Evolutionary conservation across 2,329 filamentous ascomycete species (phyloP).

Genomic region (Epichloe brachyelytri): DNA sequence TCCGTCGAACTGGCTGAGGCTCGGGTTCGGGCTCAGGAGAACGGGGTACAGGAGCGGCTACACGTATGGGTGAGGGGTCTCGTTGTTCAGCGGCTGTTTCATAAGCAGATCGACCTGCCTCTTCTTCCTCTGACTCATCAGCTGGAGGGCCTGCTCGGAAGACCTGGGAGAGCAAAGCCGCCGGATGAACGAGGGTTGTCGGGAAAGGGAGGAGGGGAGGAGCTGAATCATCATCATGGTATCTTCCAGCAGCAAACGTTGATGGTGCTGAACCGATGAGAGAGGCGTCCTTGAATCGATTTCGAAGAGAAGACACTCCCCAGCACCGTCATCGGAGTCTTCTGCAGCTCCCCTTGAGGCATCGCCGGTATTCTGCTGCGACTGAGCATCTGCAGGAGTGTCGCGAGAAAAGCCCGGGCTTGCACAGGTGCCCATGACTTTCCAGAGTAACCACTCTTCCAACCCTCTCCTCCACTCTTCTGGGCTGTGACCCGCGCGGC

Average conservation of each 20-base stretch:
- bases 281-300: slow-evolving; percentile 68
- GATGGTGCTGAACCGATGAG: slow-evolving; percentile 46
- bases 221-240: slow-evolving; percentile 24
- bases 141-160: slow-evolving; percentile 49
- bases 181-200: slow-evolving; percentile 57
- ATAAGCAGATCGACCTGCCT: slow-evolving; percentile 35
- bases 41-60: slow-evolving; percentile 74
- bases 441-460: slow-evolving; percentile 84
- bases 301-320: slow-evolving; percentile 63
- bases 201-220: slow-evolving; percentile 36
- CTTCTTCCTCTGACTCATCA: slow-evolving; percentile 37
- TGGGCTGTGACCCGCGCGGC: slow-evolving; percentile 51
- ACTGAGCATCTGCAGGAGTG: slow-evolving; percentile 31
- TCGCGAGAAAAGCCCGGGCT: slow-evolving; percentile 53
- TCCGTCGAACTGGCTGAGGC: slow-evolving; percentile 33
- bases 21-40: slow-evolving; percentile 38
- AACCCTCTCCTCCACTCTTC: slow-evolving; percentile 58
- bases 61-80: slow-evolving; percentile 63
- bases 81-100: slow-evolving; percentile 27
- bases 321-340: slow-evolving; percentile 40
- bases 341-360: slow-evolving; percentile 31
- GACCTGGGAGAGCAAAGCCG: slow-evolving; percentile 66
- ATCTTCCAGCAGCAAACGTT: slow-evolving; percentile 22
- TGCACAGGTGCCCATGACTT: slow-evolving; percentile 85
- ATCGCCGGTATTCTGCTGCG: slow-evolving; percentile 50